Evolutionary conservation across 495 filamentous ascomycete species (phyloP), one percentile per base, ranked within the genome.

Genomic region (Penicillium paradoxum): DNA sequence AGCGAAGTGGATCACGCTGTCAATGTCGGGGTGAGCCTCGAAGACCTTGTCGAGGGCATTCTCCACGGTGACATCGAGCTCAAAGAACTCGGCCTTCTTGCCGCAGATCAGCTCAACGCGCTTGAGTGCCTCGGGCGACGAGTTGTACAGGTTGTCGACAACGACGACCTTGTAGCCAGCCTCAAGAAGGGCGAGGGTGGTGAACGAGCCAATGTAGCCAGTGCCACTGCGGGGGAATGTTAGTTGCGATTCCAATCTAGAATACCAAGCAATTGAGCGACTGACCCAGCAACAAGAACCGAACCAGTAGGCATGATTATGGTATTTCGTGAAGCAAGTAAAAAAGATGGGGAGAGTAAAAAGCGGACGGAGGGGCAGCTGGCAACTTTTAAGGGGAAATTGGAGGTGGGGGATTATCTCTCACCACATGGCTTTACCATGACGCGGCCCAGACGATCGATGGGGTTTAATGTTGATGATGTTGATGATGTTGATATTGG

Each of bases 181-280:
- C 62, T 95, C 79, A 57, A 98, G 88, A 18, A 98, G 86, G 32
- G 91, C 88, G 47, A 98, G 84, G 50, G 86, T 76, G 47, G 93
- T 98, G 81, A 97, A 97, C 36, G 93, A 98, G 60, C 93, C 93
- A 70, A 98, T 98, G 79, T 98, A 98, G 75, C 93, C 93, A 52
- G 90, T 93, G 59, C 93, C 93, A 77, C 93, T 98, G 68, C 54
- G 54, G 43, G 43, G 43, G 58, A 45, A 55, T 17, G 51, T 55
- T 53, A 55, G 63, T 50, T 43, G 40, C 25, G 47, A 51, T 46
- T 30, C 36, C 37, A 38, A 41, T 54, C 42, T 50, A 45, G 21
- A 40, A 25, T 19, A 49, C 32, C 29, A 42, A 1, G n/a, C 2
- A 30, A 55, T 19, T 34, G 17, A 75, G 21, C 7, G 1, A 27